These are phyloP conservation scores for Beauveria bassiana DNA, from an alignment of 2,329 filamentous ascomycete genomes.

Conservation along the genomic window DNA sequence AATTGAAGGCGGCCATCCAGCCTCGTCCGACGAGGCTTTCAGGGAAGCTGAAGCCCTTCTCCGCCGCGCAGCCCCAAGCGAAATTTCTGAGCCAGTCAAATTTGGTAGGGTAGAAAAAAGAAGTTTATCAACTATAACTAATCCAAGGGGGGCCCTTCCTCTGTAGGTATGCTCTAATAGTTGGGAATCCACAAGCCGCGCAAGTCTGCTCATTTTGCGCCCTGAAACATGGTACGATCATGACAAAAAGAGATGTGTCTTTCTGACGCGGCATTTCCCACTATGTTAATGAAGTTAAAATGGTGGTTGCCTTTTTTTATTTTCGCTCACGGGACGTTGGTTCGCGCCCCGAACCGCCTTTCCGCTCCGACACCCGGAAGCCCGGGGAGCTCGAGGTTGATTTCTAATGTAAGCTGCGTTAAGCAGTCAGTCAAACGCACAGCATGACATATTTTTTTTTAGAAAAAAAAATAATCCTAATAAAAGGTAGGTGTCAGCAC, in stretches of 20 bases:
- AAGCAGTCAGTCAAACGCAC: no score
- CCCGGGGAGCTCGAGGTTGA: no score
- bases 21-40: conserved; percentile 7
- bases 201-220: neutral
- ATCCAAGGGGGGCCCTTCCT: neutral
- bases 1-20: conserved; percentile 1
- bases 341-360: neutral
- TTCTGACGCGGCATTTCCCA: neutral
- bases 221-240: neutral
- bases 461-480: no score
- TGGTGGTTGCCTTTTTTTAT: neutral
- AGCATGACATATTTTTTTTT: no score
- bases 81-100: neutral
- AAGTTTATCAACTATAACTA: neutral
- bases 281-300: neutral
- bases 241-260: neutral
- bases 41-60: conserved; percentile 6
- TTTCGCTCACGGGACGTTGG: neutral
- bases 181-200: neutral
- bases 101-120: no score
- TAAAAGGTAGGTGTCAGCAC: no score
- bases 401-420: no score
- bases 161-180: neutral
- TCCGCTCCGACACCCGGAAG: no score
- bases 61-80: neutral